Conservation (phyloP, 805 yeast species). For the Candida orba region DNA sequence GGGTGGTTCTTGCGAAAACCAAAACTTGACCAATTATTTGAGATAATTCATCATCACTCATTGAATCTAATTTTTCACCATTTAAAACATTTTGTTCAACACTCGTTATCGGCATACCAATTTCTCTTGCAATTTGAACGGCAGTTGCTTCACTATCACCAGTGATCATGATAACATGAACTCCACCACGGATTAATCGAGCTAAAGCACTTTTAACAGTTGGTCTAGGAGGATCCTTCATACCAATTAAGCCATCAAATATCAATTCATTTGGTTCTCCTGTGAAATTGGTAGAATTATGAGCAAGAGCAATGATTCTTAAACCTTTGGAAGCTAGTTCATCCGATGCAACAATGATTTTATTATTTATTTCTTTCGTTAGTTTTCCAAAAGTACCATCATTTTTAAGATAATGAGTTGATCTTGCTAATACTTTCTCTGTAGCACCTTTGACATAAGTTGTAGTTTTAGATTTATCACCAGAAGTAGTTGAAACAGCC, state of each 20-base stretch:
- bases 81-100: constrained; percentile 64
- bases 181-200: constrained; percentile 82
- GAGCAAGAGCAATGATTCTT: constrained; percentile 79
- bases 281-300: constrained; percentile 32
- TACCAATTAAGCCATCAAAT: constrained; percentile 84
- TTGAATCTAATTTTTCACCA: constrained; percentile 74
- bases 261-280: constrained; percentile 51
- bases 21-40: constrained; percentile 75
- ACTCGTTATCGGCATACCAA: constrained; percentile 77
- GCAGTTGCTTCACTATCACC: constrained; percentile 92
- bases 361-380: constrained; percentile 36
- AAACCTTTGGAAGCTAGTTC: constrained; percentile 75
- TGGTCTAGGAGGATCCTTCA: constrained; percentile 97
- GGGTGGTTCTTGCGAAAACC: constrained; percentile 91
- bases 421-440: constrained; percentile 60
- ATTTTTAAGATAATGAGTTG: constrained; percentile 50
- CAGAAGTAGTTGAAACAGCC: constrained; percentile 70
- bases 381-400: constrained; percentile 56
- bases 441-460: constrained; percentile 86
- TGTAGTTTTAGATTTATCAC: constrained; percentile 47
- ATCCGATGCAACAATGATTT: constrained; percentile 52
- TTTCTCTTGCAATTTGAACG: constrained; percentile 72
- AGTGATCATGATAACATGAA: constrained; percentile 96
- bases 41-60: constrained; percentile 67
- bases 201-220: constrained; percentile 72